These are phyloP conservation scores for Termitomyces sp. DNA, from an alignment of 768 basidiomycete genomes.

Conservation along the genomic window DNA sequence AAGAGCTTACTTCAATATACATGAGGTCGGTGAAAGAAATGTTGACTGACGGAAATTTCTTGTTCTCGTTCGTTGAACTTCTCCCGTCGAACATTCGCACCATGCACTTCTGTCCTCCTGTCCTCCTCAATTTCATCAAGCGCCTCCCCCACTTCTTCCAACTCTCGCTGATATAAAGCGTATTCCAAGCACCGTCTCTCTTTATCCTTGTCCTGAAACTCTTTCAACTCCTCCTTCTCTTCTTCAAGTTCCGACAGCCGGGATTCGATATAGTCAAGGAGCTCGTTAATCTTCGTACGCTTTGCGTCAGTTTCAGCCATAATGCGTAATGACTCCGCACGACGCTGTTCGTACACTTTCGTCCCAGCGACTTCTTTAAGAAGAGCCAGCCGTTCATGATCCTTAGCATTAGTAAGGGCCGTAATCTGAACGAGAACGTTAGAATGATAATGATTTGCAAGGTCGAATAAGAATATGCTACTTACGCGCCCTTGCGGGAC, in stretches of 20 bases:
- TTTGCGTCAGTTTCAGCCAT: constrained; percentile 97
- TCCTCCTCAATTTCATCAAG: constrained; percentile 87
- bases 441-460: constrained; percentile 1
- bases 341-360: constrained; percentile 94
- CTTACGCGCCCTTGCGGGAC: constrained; percentile 95
- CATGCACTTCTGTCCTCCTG: constrained; percentile 76
- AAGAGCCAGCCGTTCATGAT: constrained; percentile 88
- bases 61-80: constrained; percentile 83
- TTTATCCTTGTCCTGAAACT: constrained; percentile 95
- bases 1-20: neutral
- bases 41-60: constrained; percentile 66
- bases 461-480: constrained; percentile 14
- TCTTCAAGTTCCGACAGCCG: constrained; percentile 90
- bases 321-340: constrained; percentile 89
- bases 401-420: constrained; percentile 94
- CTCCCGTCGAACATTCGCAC: constrained; percentile 76
- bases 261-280: constrained; percentile 88
- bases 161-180: constrained; percentile 86
- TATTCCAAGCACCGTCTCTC: constrained; percentile 94
- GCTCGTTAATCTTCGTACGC: constrained; percentile 84
- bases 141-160: constrained; percentile 84
- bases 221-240: constrained; percentile 96
- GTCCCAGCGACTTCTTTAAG: constrained; percentile 98
- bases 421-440: constrained; percentile 64
- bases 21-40: neutral